Evolutionary conservation across 176 grass and related monocot genomes (phyloP).

Genomic region (Tillandsia fasciculata): DNA sequence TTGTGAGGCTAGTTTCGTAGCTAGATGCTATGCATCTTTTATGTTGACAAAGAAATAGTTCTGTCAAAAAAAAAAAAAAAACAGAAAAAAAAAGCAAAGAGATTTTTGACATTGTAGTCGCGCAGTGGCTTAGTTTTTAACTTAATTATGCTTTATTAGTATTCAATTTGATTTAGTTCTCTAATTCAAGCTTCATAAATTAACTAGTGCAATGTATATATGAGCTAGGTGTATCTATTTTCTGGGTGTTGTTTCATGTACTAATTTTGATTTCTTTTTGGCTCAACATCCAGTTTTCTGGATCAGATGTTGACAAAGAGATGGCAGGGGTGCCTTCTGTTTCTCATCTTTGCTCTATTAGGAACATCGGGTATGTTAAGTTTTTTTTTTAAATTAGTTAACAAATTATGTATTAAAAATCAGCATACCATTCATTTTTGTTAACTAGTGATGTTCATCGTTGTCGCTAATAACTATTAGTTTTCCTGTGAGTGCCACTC

Average conservation of each 20-base stretch:
- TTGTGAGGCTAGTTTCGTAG: too few species aligned
- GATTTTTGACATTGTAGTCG: too few species aligned
- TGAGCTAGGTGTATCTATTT: not conserved
- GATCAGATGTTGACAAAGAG: constrained; percentile 29
- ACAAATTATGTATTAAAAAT: not conserved
- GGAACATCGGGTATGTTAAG: constrained; percentile 37
- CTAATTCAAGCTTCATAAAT: too few species aligned
- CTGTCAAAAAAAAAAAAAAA: too few species aligned
- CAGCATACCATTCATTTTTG: not conserved
- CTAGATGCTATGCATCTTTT: too few species aligned
- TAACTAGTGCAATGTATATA: too few species aligned
- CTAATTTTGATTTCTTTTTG: constrained; percentile 15
- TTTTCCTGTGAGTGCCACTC: not conserved
- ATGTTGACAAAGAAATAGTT: too few species aligned
- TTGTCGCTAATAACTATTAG: not conserved
- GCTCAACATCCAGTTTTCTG: constrained; percentile 1
- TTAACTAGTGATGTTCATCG: not conserved
- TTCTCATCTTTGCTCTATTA: constrained; percentile 31
- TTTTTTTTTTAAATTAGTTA: not conserved
- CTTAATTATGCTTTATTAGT: too few species aligned
- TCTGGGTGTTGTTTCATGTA: not conserved
- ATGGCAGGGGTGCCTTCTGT: constrained; percentile 36
- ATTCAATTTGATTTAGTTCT: too few species aligned
- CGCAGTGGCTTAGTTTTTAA: too few species aligned
- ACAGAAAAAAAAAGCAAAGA: too few species aligned